Conservation (phyloP, 345 rosid species). For the Eucalyptus tenuipes region DNA sequence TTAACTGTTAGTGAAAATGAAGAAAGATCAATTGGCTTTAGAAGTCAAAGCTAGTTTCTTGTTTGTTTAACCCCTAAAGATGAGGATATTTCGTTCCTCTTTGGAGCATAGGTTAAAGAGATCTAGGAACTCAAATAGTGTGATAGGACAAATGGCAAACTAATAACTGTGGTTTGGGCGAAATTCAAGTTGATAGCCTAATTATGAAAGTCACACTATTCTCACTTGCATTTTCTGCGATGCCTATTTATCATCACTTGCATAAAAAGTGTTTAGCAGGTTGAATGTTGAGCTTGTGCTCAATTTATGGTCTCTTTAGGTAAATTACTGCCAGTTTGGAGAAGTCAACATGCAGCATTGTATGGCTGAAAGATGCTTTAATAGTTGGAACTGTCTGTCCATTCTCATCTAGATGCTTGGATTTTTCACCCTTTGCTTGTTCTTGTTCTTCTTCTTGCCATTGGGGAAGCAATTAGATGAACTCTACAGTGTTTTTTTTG, state of each 20-base stretch:
- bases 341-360: neutral
- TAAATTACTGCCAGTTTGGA: neutral
- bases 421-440: neutral
- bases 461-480: neutral
- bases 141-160: neutral
- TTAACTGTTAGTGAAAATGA: neutral
- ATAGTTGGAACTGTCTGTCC: neutral
- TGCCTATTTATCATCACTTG: neutral
- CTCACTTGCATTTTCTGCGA: neutral
- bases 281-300: neutral
- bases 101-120: neutral
- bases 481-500: neutral
- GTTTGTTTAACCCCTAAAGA: neutral
- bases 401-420: neutral
- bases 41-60: neutral
- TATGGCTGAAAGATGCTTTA: neutral
- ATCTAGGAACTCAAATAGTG: neutral
- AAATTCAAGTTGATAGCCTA: neutral
- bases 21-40: neutral
- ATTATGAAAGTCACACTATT: neutral
- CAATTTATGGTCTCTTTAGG: neutral
- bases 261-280: neutral
- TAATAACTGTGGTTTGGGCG: neutral
- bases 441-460: neutral
- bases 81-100: neutral